Base-by-base conservation (phyloP, 805 yeast species). In the Torulaspora microellipsoides region DNA sequence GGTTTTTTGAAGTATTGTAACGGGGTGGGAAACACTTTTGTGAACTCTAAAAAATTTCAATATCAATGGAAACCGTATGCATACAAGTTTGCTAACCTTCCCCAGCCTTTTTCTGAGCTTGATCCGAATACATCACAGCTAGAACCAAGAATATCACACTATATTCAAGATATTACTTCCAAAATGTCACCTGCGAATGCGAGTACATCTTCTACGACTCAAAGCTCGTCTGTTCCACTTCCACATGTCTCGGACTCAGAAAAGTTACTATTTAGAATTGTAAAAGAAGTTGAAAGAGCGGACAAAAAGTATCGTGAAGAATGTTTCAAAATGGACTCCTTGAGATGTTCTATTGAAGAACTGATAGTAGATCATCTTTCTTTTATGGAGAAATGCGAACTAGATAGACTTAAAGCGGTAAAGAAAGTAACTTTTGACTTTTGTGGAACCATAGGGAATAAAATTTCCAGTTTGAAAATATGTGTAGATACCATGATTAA, bases 51-150 rank as follows among this genome's bases (percentile, higher is more conserved):
- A 2, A 82, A 80, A 43, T 78, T 82, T 60, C 73, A 69, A 55
- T 87, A 86, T 58, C 95, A 86, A 64, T 88, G 95, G 95, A 81
- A 79, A 48, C 80, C 80, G 3, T 64, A 72, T 46, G 85, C 85
- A 1, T 85, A 76, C 58, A 78, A 75, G 48, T 67, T 77, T 36
- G 79, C 81, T 2, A 71, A 68, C 13, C 13, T 68, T 9, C 60
- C 65, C 8, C 49, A 43, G 17, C 54, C 59, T 15, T 49, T 43
- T 33, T 51, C 48, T 8, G 48, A 44, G n/a, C 9, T 29, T 15
- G 49, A 46, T 14, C 10, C 46, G 10, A 43, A 25, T 15, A 27
- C 32, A 9, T 41, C 49, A 9, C 44, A 45, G 12, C 28, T 40
- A 40, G 51, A 47, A 20, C 51, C 51, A 11, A 44, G 42, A 15